Evolutionary conservation across 371 early-diverging fungal species (phyloP).

Genomic region (Fennellomyces sp.): DNA sequence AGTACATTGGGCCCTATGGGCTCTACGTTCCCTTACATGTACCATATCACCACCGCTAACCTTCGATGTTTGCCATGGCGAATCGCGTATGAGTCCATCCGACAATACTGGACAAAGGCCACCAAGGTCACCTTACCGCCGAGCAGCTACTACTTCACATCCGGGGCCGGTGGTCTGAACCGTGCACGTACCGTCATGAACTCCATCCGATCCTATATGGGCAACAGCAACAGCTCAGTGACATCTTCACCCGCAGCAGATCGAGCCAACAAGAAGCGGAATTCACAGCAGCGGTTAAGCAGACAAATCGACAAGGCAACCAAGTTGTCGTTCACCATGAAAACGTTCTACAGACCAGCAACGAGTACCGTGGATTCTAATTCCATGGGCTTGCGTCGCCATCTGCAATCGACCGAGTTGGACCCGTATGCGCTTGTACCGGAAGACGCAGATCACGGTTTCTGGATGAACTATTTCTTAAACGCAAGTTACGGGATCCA

Average conservation of each 20-base stretch:
- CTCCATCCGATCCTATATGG: slow-evolving; percentile 33
- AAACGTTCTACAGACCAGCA: slow-evolving; percentile 12
- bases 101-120: slow-evolving; percentile 47
- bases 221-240: not conserved
- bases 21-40: slow-evolving; percentile 35
- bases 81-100: slow-evolving; percentile 43
- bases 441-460: slow-evolving; percentile 28
- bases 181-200: slow-evolving; percentile 54
- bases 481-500: slow-evolving; percentile 54
- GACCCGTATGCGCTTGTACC: slow-evolving; percentile 36
- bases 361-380: slow-evolving; percentile 4
- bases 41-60: slow-evolving; percentile 31
- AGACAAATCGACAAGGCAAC: slow-evolving; percentile 44
- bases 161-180: slow-evolving; percentile 23
- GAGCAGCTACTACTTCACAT: slow-evolving; percentile 30
- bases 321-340: slow-evolving; percentile 18
- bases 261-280: slow-evolving; percentile 25
- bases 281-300: slow-evolving; percentile 36
- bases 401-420: slow-evolving; percentile 14
- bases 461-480: slow-evolving; percentile 49
- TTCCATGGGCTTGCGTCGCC: slow-evolving; percentile 7
- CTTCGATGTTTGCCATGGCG: slow-evolving; percentile 39
- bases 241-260: not conserved
- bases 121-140: slow-evolving; percentile 28
- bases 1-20: slow-evolving; percentile 1